Percentiles rank a stretch among this genome's conserved stretches.
phyloP scores from a whole-genome alignment of 345 rosid species.

The Odontarrhena argentea region DNA sequence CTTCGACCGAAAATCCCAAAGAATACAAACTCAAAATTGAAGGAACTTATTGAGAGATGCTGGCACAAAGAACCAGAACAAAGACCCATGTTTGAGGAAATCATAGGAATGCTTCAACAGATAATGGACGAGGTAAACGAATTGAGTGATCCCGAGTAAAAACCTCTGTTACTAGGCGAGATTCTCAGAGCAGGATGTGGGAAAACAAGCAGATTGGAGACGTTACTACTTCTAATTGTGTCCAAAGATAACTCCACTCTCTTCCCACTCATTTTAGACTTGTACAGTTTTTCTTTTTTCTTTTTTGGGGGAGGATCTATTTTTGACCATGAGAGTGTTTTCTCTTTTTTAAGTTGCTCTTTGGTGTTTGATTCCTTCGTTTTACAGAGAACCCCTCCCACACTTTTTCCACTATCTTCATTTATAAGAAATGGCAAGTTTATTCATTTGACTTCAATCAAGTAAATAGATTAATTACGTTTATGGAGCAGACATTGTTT shows the following conservation, averaged over 20 bases:
- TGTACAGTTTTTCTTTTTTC: conserved; percentile 44
- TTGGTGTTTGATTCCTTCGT: conserved; percentile 20
- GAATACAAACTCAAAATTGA: conserved; percentile 65
- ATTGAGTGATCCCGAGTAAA: conserved; percentile 14
- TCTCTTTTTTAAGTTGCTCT: conserved; percentile 19
- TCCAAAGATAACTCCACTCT: conserved; percentile 15
- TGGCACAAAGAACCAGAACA: conserved; percentile 81
- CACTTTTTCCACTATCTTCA: background rate
- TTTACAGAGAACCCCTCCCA: background rate
- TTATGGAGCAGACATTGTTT: background rate
- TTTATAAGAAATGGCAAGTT: conserved; percentile 1
- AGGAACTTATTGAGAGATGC: conserved; percentile 78
- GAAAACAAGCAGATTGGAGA: conserved; percentile 56
- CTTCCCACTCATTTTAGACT: conserved; percentile 15
- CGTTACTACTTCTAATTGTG: conserved; percentile 38
- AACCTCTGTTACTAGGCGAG: conserved; percentile 18
- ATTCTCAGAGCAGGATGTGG: conserved; percentile 34
- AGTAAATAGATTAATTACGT: background rate
- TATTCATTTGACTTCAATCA: background rate
- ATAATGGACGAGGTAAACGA: conserved; percentile 67
- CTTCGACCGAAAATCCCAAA: conserved; percentile 85
- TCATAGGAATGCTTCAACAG: conserved; percentile 65
- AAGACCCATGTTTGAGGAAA: conserved; percentile 80
- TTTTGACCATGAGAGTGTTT: conserved; percentile 31
- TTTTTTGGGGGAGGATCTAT: conserved; percentile 7